These are phyloP conservation scores for Pelargonium nanum DNA, from an alignment of 345 rosid genomes.

Conservation along the genomic window DNA sequence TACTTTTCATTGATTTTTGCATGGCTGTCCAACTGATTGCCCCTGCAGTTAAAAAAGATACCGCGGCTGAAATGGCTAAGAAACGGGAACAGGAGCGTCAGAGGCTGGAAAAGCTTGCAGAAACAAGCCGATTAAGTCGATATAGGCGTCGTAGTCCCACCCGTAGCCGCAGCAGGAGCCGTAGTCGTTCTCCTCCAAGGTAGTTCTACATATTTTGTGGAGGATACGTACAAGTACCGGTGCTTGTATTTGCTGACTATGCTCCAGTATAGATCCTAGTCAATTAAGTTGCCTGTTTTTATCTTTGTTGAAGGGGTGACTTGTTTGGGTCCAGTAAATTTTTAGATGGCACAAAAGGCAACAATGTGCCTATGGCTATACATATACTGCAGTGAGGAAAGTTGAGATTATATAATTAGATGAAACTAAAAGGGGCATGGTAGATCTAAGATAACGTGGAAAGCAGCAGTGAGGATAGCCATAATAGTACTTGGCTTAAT, in stretches of 20 bases:
- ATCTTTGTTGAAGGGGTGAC: too few species aligned
- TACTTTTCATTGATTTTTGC: background rate
- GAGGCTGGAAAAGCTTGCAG: slow-evolving; percentile 80
- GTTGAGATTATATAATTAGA: background rate
- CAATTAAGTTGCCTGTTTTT: background rate
- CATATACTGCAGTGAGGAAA: background rate
- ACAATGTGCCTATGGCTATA: background rate
- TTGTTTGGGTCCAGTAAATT: background rate
- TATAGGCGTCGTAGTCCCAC: slow-evolving; percentile 64
- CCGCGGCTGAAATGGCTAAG: slow-evolving; percentile 86
- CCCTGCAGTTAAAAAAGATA: slow-evolving; percentile 82
- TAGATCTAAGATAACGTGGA: too few species aligned
- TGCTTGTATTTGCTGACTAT: background rate
- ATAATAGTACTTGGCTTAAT: too few species aligned
- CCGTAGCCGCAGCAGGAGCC: slow-evolving; percentile 76
- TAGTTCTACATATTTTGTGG: slow-evolving; percentile 20
- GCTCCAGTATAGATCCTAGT: background rate
- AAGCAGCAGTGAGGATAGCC: too few species aligned
- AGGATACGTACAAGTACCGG: slow-evolving; percentile 1
- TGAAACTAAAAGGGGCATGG: background rate
- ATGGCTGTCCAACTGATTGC: background rate
- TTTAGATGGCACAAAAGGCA: background rate
- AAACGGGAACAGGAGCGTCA: slow-evolving; percentile 88
- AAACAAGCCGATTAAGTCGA: slow-evolving; percentile 69
- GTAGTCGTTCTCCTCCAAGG: slow-evolving; percentile 86